A percentile compares a stretch with the other conserved stretches of the same genome.
These are phyloP conservation scores for Phytophthora foliorum DNA, from an alignment of 352 stramenopile species.

Conservation along the genomic window DNA sequence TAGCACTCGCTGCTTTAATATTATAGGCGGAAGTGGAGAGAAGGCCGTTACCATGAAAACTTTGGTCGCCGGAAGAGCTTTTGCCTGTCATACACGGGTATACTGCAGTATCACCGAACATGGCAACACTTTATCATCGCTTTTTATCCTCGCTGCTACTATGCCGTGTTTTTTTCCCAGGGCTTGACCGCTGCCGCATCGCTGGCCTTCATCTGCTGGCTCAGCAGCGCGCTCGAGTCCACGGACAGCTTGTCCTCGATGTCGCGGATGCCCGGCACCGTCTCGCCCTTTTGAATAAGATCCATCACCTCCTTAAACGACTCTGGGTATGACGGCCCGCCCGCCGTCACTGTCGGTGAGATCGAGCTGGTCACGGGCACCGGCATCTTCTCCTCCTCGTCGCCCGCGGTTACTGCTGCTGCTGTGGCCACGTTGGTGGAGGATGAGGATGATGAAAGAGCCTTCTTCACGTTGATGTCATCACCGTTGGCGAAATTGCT, in stretches of 20 bases:
- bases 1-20: neutral
- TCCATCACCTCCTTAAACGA: constrained; percentile 84
- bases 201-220: constrained; percentile 25
- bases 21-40: neutral
- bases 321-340: constrained; percentile 63
- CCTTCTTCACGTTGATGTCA: constrained; percentile 27
- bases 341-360: constrained; percentile 24
- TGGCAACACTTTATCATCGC: constrained; percentile 16
- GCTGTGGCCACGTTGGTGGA: constrained; percentile 2
- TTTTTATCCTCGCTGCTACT: constrained; percentile 12
- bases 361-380: constrained; percentile 18
- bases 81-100: no score
- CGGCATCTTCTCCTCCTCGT: constrained; percentile 47
- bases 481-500: constrained; percentile 32
- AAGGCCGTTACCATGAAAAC: constrained; percentile 20
- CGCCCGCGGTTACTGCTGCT: neutral
- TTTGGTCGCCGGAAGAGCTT: no score
- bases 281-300: constrained; percentile 77
- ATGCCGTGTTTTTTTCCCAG: constrained; percentile 55
- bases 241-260: constrained; percentile 81
- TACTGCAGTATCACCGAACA: no score
- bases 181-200: constrained; percentile 43
- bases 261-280: constrained; percentile 75
- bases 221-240: constrained; percentile 51
- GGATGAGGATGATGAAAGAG: neutral